Evolutionary conservation across 208 protist genomes (phyloP).

Genomic region (Trichomonas tenax): DNA sequence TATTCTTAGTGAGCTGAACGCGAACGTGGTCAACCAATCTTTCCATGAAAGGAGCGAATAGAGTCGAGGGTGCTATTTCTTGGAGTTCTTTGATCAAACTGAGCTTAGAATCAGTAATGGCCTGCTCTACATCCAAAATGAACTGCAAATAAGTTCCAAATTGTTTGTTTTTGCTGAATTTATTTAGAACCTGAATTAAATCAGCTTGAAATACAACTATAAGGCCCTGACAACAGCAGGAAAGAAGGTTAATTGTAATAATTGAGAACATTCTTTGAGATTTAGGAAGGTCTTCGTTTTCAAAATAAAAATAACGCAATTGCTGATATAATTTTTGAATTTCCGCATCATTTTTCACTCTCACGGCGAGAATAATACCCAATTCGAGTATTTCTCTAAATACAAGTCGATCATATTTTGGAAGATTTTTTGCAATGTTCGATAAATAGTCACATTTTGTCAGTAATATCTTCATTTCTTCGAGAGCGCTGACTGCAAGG

Average conservation of each 20-base stretch:
- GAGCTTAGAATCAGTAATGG: background rate
- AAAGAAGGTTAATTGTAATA: background rate
- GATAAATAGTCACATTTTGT: background rate
- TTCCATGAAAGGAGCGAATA: background rate
- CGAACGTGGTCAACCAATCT: background rate
- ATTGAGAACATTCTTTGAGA: constrained; percentile 12
- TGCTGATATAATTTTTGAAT: background rate
- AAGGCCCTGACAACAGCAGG: too few relatives aligned
- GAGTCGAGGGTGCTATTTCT: background rate
- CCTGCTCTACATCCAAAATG: background rate
- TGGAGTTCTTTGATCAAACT: background rate
- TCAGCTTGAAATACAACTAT: background rate
- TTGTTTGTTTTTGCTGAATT: background rate
- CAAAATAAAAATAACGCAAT: background rate
- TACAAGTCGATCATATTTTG: background rate
- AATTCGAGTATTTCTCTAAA: background rate
- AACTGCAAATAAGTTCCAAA: background rate
- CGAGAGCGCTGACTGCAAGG: background rate
- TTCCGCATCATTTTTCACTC: background rate
- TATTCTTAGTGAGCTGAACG: background rate
- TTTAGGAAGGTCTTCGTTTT: background rate
- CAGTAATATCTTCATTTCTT: background rate
- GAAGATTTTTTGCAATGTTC: background rate
- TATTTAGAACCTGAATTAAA: background rate
- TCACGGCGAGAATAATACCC: background rate